Conservation (phyloP, 176 grass and related monocot genomes). For the Poa annua region DNA sequence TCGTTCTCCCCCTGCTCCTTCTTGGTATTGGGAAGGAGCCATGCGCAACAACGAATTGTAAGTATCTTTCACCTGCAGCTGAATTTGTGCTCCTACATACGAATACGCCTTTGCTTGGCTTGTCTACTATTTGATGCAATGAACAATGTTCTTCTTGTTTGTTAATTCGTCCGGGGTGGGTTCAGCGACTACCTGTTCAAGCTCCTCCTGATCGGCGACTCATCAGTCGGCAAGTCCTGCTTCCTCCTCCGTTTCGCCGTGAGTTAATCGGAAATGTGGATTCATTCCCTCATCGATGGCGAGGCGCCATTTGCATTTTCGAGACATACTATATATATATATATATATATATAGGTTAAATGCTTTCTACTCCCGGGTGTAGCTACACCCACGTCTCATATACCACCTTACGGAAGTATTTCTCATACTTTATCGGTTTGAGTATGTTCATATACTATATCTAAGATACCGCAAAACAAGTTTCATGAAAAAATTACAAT, state of each 20-base stretch:
- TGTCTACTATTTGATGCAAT: background rate
- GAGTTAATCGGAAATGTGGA: slow-evolving; percentile 26
- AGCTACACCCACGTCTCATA: too few relatives aligned
- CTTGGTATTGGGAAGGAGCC: background rate
- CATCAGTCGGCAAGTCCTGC: slow-evolving; percentile 81
- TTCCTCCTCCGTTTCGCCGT: slow-evolving; percentile 77
- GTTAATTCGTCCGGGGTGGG: background rate
- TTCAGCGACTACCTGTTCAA: slow-evolving; percentile 82
- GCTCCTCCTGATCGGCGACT: slow-evolving; percentile 82
- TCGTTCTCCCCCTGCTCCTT: background rate
- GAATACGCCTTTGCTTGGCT: background rate
- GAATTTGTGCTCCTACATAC: background rate
- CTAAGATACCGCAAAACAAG: too few relatives aligned
- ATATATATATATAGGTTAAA: too few relatives aligned
- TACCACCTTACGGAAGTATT: too few relatives aligned
- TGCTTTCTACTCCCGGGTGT: too few relatives aligned
- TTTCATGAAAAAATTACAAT: too few relatives aligned
- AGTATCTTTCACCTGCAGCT: background rate
- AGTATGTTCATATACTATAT: too few relatives aligned
- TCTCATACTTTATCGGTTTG: too few relatives aligned
- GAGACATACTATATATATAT: too few relatives aligned
- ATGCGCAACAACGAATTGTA: slow-evolving; percentile 76
- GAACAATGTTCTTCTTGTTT: background rate
- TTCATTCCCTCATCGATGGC: background rate
- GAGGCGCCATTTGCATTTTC: background rate